Evolutionary conservation across 495 filamentous ascomycete genomes (phyloP).

Genomic region (Aspergillus panamensis): DNA sequence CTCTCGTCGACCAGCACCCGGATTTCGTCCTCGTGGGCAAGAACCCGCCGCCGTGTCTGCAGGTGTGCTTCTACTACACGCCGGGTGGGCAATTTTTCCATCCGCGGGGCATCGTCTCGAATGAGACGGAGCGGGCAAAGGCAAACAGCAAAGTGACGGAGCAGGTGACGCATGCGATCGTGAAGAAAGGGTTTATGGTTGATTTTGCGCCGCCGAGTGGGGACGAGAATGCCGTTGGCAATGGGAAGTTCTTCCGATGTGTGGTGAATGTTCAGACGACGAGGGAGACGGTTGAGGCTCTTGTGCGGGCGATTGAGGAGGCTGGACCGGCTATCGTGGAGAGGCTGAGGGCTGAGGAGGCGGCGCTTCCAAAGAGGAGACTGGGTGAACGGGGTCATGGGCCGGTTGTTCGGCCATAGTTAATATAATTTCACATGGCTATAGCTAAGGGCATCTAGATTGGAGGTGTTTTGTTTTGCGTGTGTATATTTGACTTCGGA

Average conservation of each 20-base stretch:
- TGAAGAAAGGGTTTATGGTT: conserved; percentile 82
- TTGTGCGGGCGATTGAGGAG: conserved; percentile 70
- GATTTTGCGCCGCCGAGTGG: conserved; percentile 75
- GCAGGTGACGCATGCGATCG: conserved; percentile 59
- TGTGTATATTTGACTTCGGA: not conserved
- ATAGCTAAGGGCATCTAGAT: not conserved
- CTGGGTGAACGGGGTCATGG: conserved; percentile 36
- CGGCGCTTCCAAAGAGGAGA: conserved; percentile 20
- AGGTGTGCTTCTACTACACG: conserved; percentile 91
- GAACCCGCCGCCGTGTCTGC: conserved; percentile 81
- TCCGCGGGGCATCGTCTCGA: conserved; percentile 30
- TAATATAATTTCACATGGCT: not conserved
- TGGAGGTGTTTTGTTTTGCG: not conserved
- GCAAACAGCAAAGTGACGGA: conserved; percentile 69
- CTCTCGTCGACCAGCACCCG: conserved; percentile 45
- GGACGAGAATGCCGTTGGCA: conserved; percentile 49
- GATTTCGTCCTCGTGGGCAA: conserved; percentile 70
- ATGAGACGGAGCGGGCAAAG: conserved; percentile 45
- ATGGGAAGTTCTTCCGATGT: conserved; percentile 81
- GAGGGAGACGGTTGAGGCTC: conserved; percentile 67
- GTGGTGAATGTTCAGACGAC: conserved; percentile 78
- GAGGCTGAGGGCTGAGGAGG: conserved; percentile 25
- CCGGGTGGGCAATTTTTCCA: conserved; percentile 50
- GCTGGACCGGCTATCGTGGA: conserved; percentile 51
- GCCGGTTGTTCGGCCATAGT: conserved; percentile 33